Evolutionary conservation across 495 filamentous ascomycete genomes (phyloP), one percentile per base, ranked within the genome.

Genomic region (Aeminium ludgeri): DNA sequence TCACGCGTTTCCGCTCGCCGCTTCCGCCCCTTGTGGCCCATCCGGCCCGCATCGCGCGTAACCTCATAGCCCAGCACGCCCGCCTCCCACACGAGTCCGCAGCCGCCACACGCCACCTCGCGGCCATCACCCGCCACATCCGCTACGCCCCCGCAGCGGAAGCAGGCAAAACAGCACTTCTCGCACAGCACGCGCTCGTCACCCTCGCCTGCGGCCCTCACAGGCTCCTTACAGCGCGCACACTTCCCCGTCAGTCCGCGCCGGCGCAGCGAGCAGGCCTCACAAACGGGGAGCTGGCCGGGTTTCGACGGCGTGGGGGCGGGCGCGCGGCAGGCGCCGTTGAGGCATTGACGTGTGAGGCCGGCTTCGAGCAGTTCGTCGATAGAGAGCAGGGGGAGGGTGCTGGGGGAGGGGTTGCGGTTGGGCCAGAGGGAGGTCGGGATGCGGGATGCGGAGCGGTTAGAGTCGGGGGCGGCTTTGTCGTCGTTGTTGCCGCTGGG

Each of bases 401-500:
- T 43, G 18, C 38, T 10, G 2, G 18, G 6, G 20, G 11, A 5
- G 8, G 7, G 6, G 12, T 20, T 12, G 6, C 20, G 45, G 38
- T 17, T 30, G 16, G 6, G 46, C 37, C 49, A 40, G 3, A 61
- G 39, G 7, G 49, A 48, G 17, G 48, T 45, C 5, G 59, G 57
- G 11, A 60, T 60, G 15, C 59, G 54, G 34, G 55, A 52, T 19
- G 19, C 35, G 25, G 51, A 56, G 10, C 55, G 44, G 15, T 51
- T 48, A 6, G 55, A 55, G 34, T 61, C 57, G 3, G 37, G 20
- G n/a, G 45, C 42, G 12, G 43, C 57, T 31, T 53, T 47, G 13
- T 13, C 25, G 28, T 54, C 51, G 17, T 30, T 34, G 4, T 51
- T 52, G 32, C 48, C n/a, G 20, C 28, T 41, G 2, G 40, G 17